These are phyloP conservation scores for Aspergillus pseudoviridinutans DNA, from an alignment of 2,329 filamentous ascomycete species.

Conservation along the genomic window DNA sequence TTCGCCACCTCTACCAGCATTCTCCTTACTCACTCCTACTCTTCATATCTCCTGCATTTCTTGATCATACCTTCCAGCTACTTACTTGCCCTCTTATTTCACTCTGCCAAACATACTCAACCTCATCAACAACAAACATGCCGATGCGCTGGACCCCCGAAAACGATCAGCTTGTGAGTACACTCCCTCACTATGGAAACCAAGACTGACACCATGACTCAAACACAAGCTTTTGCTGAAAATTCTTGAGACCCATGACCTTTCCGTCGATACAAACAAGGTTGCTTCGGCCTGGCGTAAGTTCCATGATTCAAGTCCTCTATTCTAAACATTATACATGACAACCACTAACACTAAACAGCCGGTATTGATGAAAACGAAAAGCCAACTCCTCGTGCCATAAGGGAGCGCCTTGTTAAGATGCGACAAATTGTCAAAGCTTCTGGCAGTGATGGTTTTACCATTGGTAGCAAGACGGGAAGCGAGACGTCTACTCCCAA, in stretches of 20 bases:
- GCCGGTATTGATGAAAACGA: slow-evolving; percentile 12
- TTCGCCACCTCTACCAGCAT: not conserved
- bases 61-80: not conserved
- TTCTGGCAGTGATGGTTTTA: slow-evolving; percentile 11
- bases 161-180: slow-evolving; percentile 33
- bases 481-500: slow-evolving; percentile 10
- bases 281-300: slow-evolving; percentile 39
- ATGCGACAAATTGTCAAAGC: slow-evolving; percentile 27
- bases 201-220: not conserved
- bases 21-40: not conserved
- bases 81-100: not conserved
- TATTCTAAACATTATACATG: not conserved
- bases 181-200: not conserved
- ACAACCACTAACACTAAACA: slow-evolving; percentile 4
- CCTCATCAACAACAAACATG: slow-evolving; percentile 19
- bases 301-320: slow-evolving; percentile 8
- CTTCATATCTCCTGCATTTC: not conserved
- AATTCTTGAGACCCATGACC: slow-evolving; percentile 37
- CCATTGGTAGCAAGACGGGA: slow-evolving; percentile 8
- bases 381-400: slow-evolving; percentile 37
- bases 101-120: not conserved
- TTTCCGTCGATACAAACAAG: slow-evolving; percentile 31
- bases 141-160: slow-evolving; percentile 36
- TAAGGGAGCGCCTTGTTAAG: slow-evolving; percentile 35
- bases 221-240: slow-evolving; percentile 36